Percentiles rank a stretch among this genome's conserved stretches.
Evolutionary conservation across 1,139 yeast species (phyloP).

Genomic region (Yamadazyma atmosphaerica): DNA sequence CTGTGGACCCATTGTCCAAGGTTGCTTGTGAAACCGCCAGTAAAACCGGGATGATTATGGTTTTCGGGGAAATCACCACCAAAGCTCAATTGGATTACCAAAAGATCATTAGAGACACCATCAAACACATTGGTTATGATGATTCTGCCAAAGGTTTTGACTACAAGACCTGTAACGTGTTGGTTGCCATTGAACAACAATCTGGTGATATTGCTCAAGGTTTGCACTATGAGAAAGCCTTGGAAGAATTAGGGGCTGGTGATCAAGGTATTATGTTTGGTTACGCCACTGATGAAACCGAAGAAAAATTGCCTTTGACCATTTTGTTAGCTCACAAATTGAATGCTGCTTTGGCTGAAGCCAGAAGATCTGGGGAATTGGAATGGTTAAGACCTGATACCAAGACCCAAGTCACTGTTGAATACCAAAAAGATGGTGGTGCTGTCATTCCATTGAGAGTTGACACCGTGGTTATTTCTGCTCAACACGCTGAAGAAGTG

Average conservation of each 20-base stretch:
- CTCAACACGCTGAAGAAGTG: slow-evolving; percentile 97
- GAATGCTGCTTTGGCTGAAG: slow-evolving; percentile 94
- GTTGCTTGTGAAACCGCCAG: slow-evolving; percentile 99
- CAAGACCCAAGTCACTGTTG: slow-evolving; percentile 98
- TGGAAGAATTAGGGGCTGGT: slow-evolving; percentile 99
- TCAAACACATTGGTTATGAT: slow-evolving; percentile 98
- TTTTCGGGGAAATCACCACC: slow-evolving; percentile 99
- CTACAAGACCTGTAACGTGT: slow-evolving; percentile 98
- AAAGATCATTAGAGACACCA: slow-evolving; percentile 95
- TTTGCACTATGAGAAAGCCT: slow-evolving; percentile 93
- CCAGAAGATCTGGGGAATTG: slow-evolving; percentile 93
- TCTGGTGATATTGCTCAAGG: slow-evolving; percentile 99
- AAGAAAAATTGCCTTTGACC: slow-evolving; percentile 95
- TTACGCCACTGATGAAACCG: slow-evolving; percentile 98
- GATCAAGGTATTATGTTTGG: slow-evolving; percentile 99
- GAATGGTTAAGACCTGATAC: slow-evolving; percentile 99
- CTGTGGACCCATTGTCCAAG: slow-evolving; percentile 94
- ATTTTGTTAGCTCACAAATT: slow-evolving; percentile 92
- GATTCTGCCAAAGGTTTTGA: slow-evolving; percentile 95
- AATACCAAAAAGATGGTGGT: slow-evolving; percentile 91
- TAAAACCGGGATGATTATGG: slow-evolving; percentile 99
- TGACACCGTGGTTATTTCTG: slow-evolving; percentile 95
- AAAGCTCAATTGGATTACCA: slow-evolving; percentile 94
- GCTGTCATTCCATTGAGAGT: slow-evolving; percentile 95
- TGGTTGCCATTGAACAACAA: slow-evolving; percentile 99